Conservation (phyloP, 768 basidiomycete genomes). For the Mycena leptocephala region DNA sequence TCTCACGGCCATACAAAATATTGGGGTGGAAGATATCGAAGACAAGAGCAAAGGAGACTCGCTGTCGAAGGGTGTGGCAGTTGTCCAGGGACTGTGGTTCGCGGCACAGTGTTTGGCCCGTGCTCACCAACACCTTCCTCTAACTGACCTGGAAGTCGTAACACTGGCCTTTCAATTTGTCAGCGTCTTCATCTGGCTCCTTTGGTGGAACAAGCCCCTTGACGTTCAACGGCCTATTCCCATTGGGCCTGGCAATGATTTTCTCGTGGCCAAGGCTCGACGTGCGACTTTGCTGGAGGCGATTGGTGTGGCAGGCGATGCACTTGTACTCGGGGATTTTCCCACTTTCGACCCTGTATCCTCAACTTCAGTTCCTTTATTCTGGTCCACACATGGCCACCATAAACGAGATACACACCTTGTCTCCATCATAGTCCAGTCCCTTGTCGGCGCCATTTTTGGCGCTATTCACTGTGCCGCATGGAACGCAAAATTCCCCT, state of each 20-base stretch:
- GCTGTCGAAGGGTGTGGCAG: slow-evolving; percentile 51
- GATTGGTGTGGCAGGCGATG: too few species aligned
- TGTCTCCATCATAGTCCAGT: neutral
- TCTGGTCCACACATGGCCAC: too few species aligned
- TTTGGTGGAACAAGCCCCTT: slow-evolving; percentile 60
- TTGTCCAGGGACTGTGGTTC: slow-evolving; percentile 56
- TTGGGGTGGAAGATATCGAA: slow-evolving; percentile 31
- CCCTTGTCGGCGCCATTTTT: too few species aligned
- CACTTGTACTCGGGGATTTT: too few species aligned
- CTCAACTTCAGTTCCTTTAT: too few species aligned
- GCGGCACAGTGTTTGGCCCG: slow-evolving; percentile 48
- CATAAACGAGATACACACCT: too few species aligned
- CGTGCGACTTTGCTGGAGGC: too few species aligned
- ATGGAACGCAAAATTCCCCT: too few species aligned
- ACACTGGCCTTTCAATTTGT: slow-evolving; percentile 52
- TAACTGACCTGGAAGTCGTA: slow-evolving; percentile 54
- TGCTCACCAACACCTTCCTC: slow-evolving; percentile 39
- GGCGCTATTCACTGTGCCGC: too few species aligned
- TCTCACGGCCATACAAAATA: neutral
- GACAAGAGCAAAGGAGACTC: slow-evolving; percentile 52
- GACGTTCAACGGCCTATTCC: slow-evolving; percentile 46
- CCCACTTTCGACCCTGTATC: too few species aligned
- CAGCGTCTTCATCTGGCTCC: slow-evolving; percentile 48
- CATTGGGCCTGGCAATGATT: neutral
- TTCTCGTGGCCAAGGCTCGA: too few species aligned